A percentile compares a stretch with the other conserved stretches of the same genome.
Evolutionary conservation across 805 yeast species (phyloP).

Genomic region (Lipomyces orientalis): DNA sequence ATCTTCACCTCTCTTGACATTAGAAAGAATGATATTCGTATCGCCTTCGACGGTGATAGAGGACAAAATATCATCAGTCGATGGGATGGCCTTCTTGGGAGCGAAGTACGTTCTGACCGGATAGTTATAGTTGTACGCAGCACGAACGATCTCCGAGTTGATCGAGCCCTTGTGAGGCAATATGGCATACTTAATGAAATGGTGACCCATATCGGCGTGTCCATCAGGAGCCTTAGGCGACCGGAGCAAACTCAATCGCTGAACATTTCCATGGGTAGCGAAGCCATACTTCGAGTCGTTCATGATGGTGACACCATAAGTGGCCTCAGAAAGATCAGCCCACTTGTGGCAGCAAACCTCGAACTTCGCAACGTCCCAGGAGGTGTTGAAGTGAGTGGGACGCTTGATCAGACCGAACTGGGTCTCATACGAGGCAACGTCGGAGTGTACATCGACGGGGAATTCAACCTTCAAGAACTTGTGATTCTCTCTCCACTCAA

Average conservation of each 20-base stretch:
- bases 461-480: constrained; percentile 93
- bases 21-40: constrained; percentile 67
- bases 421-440: constrained; percentile 86
- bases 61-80: constrained; percentile 43
- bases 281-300: constrained; percentile 92
- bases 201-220: constrained; percentile 91
- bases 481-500: constrained; percentile 86
- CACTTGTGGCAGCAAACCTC: constrained; percentile 95
- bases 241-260: constrained; percentile 84
- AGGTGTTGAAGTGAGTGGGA: constrained; percentile 92
- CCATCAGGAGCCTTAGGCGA: constrained; percentile 96
- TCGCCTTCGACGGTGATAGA: constrained; percentile 55
- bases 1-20: constrained; percentile 86
- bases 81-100: constrained; percentile 28
- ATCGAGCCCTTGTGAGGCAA: constrained; percentile 80
- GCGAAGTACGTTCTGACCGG: constrained; percentile 42
- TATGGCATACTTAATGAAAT: constrained; percentile 79
- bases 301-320: constrained; percentile 83
- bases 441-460: constrained; percentile 81
- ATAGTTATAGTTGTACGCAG: constrained; percentile 83
- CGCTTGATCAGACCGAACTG: constrained; percentile 91
- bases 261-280: constrained; percentile 87
- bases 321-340: constrained; percentile 86
- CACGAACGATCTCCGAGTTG: constrained; percentile 63
- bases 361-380: constrained; percentile 96